Percentiles rank a stretch among this genome's conserved stretches.
phyloP scores from a whole-genome alignment of 176 grass and related monocot species.

The Lolium rigidum region DNA sequence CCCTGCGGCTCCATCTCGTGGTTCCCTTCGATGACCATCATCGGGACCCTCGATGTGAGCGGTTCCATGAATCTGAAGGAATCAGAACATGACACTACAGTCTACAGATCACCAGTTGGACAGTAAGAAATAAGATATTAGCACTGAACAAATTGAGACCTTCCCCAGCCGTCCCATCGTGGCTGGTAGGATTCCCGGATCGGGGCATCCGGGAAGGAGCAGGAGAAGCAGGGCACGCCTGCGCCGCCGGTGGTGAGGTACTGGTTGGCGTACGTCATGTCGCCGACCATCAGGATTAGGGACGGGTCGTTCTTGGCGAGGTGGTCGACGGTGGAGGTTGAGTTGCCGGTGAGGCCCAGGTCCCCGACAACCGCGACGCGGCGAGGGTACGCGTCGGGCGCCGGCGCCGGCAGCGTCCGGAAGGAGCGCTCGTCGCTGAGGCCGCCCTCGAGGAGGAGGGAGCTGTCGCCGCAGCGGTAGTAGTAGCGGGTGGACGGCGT shows the following conservation, averaged over 20 bases:
- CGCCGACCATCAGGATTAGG: slow-evolving; percentile 79
- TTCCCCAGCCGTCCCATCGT: slow-evolving; percentile 92
- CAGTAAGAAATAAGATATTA: too few species aligned
- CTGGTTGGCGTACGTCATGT: slow-evolving; percentile 83
- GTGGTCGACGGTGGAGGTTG: slow-evolving; percentile 82
- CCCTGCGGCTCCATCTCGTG: slow-evolving; percentile 94
- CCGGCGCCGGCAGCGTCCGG: slow-evolving; percentile 57
- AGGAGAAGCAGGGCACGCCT: slow-evolving; percentile 80
- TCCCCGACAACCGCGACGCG: slow-evolving; percentile 78
- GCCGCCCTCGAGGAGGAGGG: slow-evolving; percentile 30
- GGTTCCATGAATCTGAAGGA: slow-evolving; percentile 81
- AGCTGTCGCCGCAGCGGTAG: slow-evolving; percentile 86
- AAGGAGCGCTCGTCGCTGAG: slow-evolving; percentile 70
- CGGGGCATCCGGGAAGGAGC: slow-evolving; percentile 76
- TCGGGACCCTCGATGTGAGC: slow-evolving; percentile 62
- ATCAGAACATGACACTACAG: too few species aligned
- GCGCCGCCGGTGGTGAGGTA: slow-evolving; percentile 79
- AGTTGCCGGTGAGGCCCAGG: slow-evolving; percentile 88
- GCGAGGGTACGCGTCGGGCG: slow-evolving; percentile 47
- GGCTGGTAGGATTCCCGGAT: slow-evolving; percentile 88
- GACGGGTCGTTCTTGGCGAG: slow-evolving; percentile 69
- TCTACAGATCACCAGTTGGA: too few species aligned
- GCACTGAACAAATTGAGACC: background rate
- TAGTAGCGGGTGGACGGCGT: slow-evolving; percentile 64
- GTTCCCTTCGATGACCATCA: slow-evolving; percentile 96